These are phyloP conservation scores for Tillandsia leiboldiana DNA, from an alignment of 176 grass and related monocot species.

Conservation along the genomic window DNA sequence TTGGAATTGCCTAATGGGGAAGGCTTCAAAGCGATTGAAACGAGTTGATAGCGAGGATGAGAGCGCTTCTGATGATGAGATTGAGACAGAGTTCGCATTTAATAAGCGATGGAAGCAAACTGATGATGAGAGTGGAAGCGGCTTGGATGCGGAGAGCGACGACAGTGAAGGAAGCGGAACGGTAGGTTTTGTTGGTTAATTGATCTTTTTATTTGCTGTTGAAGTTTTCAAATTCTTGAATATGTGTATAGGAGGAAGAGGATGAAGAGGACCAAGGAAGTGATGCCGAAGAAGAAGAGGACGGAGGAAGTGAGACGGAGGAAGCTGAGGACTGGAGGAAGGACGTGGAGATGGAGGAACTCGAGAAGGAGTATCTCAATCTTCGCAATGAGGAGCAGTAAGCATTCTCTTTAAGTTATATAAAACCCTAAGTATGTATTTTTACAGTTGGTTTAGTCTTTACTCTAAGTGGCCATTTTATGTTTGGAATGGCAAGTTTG, in stretches of 20 bases:
- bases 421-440: no score
- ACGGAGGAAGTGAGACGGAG: constrained; percentile 1
- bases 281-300: constrained; percentile 12
- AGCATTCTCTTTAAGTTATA: neutral
- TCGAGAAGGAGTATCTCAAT: constrained; percentile 36
- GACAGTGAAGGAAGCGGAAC: neutral
- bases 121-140: neutral
- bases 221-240: neutral
- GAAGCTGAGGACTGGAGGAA: constrained; percentile 8
- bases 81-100: neutral
- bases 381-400: constrained; percentile 39
- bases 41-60: neutral
- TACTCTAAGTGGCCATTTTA: no score
- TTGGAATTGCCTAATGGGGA: neutral
- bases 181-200: neutral
- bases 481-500: no score
- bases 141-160: neutral
- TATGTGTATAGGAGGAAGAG: constrained; percentile 2
- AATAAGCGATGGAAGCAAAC: neutral
- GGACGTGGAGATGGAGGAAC: constrained; percentile 44
- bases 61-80: neutral
- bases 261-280: neutral
- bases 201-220: neutral
- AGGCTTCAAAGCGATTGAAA: neutral
- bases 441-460: neutral